Percentiles rank a stretch among this genome's conserved stretches.
Conservation (phyloP, 495 filamentous ascomycete species). For the Diplogelasinospora grovesii region DNA sequence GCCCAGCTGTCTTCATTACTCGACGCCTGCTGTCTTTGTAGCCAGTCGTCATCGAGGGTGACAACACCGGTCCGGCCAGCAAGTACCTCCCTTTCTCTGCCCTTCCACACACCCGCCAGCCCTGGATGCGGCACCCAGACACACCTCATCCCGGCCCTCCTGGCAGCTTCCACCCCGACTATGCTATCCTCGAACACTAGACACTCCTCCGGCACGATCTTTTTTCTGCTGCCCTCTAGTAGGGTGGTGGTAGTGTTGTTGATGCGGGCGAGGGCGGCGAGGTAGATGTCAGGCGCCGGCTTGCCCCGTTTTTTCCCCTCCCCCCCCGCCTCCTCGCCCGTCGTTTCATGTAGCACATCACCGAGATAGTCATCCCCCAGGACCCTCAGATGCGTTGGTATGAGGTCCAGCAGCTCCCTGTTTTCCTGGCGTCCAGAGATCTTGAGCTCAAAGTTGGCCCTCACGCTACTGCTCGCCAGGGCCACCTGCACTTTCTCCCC, state of each 20-base stretch:
- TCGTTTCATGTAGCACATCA: too few relatives aligned
- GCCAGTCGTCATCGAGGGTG: constrained; percentile 36
- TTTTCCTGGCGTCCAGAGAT: constrained; percentile 14
- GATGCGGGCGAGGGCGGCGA: constrained; percentile 69
- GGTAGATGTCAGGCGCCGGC: constrained; percentile 81
- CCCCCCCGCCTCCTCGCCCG: too few relatives aligned
- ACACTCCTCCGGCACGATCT: constrained; percentile 60
- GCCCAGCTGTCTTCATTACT: constrained; percentile 58
- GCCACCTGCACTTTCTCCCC: constrained; percentile 19
- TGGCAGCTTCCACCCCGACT: constrained; percentile 73
- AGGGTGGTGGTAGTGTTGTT: constrained; percentile 60
- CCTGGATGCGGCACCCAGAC: constrained; percentile 82
- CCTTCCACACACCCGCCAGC: constrained; percentile 57
- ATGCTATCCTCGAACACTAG: constrained; percentile 88
- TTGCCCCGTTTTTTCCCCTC: constrained; percentile 72
- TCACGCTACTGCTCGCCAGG: constrained; percentile 23
- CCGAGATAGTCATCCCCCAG: constrained; percentile 73
- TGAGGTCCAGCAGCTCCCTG: constrained; percentile 15
- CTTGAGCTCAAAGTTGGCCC: constrained; percentile 21
- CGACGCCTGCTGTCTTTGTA: constrained; percentile 24
- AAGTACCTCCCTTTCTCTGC: constrained; percentile 68
- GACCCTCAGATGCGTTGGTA: constrained; percentile 46
- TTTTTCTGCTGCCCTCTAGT: constrained; percentile 13
- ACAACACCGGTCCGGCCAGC: constrained; percentile 64
- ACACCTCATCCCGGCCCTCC: constrained; percentile 82